Base-by-base conservation (phyloP, 331 rosid species). In the Malus hybrid region DNA sequence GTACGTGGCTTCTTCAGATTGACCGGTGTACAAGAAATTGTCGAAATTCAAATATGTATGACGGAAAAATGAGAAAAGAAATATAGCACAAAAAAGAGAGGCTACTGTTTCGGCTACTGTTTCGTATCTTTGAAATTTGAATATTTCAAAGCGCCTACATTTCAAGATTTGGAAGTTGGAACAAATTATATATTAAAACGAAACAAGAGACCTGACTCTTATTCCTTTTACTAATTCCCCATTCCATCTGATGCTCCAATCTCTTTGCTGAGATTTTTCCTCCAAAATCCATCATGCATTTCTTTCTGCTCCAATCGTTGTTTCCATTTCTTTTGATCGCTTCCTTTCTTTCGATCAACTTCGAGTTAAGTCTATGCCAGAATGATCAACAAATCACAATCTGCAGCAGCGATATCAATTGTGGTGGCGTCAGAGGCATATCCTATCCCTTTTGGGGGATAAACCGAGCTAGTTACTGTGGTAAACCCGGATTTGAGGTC, bases 361-460 rank as follows among this genome's bases (percentile, higher is more conserved):
- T 18, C 11, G 68, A 5, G 30, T 26, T n/a, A 0, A 36, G 18
- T 66, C 50, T 32, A 29, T 42, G 66, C 28, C 71, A 46, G 34
- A 79, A 70, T 0, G 52, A 72, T 5, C 60, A 75, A n/a, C 36
- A 13, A 0, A 89, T 66, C 65, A 0, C 0, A 1, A 44, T 63
- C 63, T 93, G 97, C 80, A 60, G 18, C 12, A 3, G 7, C 2
- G 1, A 20, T 5, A 70, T 86, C 30, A 16, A 1, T 5, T 93
- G 97, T 5, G 77, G 70, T 16, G 0, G 0, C 20, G 16, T 56
- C 50, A 4, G 3, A 13, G 3, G 1, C 0, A 3, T 62, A 77
- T 87, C 42, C 12, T 91, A 88, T 22, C 98, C 98, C 1, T 93
- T 91, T 56, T 91, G 82, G 87, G 96, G 90, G 18, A 9, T 0